Evolutionary conservation across 192 early-diverging fungal genomes (phyloP), one percentile per base, ranked within the genome.

Genomic region (Linnemannia hyalina): DNA sequence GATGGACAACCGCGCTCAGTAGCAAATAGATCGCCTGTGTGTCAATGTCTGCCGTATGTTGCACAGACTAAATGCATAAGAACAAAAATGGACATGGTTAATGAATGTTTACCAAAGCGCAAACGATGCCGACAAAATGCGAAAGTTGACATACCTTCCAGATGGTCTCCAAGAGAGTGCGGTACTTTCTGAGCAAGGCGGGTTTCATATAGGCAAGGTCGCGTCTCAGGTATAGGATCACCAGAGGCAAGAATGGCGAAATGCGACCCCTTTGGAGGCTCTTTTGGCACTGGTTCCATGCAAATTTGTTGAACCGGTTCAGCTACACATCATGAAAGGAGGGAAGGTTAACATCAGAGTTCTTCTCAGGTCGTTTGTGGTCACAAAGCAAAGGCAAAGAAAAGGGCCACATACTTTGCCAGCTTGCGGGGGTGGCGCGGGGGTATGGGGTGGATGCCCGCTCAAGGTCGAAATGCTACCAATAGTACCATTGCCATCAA

Each of bases 231-330:
- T 89, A 89, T 9, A 89, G 70, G 35, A 89, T 87, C 49, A 87
- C 80, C 20, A 87, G 74, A 68, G 85, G 80, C 38, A 89, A 77
- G 76, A 89, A 89, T 13, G 88, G 88, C 1, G 82, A 76, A 26
- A 87, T 87, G 0, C 77, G 79, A 36, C 85, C 85, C 4, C 47
- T 76, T 46, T 84, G 76, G 35, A 89, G 72, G 29, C 75, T 80
- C 76, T 83, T 87, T 23, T 86, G 71, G 42, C 84, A 83, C 32
- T 89, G 82, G 41, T 87, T 86, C 82, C 85, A 81, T 1, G 88
- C 85, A 80, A 89, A 89, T 80, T 89, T 89, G 60, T 89, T 89
- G 70, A 87, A 89, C 7, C 88, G 78, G 75, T 87, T 89, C 9
- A 87, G 68, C 88, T 89, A 78, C 32, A 54, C 13, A 26, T 2